Percentiles rank a stretch among this genome's conserved stretches.
Conservation (phyloP, 2,329 filamentous ascomycete species). For the Mycocentrospora acerina region DNA sequence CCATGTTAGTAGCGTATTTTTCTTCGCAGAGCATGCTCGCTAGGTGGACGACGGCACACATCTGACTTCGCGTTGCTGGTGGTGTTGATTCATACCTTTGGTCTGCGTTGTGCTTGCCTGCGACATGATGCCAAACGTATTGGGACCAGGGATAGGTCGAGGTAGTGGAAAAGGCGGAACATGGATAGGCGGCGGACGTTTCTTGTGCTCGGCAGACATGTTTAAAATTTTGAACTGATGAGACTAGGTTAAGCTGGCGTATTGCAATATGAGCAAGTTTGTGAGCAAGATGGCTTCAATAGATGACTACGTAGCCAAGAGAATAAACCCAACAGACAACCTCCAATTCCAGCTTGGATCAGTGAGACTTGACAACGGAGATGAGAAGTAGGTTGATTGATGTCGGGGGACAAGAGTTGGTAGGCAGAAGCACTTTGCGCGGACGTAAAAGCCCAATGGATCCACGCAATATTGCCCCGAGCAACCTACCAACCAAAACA, state of each 20-base stretch:
- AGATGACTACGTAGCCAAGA: neutral
- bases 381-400: too few species aligned
- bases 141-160: slow-evolving; percentile 12
- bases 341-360: too few species aligned
- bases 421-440: too few species aligned
- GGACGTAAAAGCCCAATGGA: slow-evolving; percentile 1
- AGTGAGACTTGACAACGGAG: too few species aligned
- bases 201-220: slow-evolving; percentile 17
- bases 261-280: neutral
- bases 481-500: slow-evolving; percentile 20
- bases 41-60: slow-evolving; percentile 9
- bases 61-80: slow-evolving; percentile 7
- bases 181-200: slow-evolving; percentile 28
- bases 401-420: too few species aligned
- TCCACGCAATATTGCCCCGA: slow-evolving; percentile 8
- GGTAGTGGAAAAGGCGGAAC: slow-evolving; percentile 16
- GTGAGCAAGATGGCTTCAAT: neutral
- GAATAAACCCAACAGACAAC: neutral
- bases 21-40: slow-evolving; percentile 5
- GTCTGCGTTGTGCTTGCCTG: neutral
- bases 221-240: slow-evolving; percentile 15
- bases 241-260: neutral
- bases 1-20: slow-evolving; percentile 13
- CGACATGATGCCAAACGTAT: slow-evolving; percentile 18
- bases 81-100: slow-evolving; percentile 8